These are phyloP conservation scores for Annulohypoxylon bovei DNA, from an alignment of 495 filamentous ascomycete genomes.

Conservation along the genomic window DNA sequence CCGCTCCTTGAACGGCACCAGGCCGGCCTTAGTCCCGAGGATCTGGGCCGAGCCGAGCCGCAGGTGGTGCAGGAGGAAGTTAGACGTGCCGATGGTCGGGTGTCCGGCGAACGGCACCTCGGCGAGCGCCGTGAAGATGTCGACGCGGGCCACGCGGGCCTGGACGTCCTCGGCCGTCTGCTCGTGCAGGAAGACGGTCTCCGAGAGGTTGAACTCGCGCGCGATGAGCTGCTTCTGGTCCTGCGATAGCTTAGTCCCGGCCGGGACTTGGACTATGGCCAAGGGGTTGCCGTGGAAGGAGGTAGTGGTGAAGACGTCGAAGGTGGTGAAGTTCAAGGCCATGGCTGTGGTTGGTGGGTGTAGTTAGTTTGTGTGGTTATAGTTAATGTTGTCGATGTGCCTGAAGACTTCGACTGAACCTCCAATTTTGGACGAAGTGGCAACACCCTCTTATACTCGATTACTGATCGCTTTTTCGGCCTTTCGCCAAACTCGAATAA, in stretches of 20 bases:
- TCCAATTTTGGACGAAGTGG: not conserved
- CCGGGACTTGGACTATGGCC: conserved; percentile 65
- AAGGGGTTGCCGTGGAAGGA: conserved; percentile 72
- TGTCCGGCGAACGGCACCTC: conserved; percentile 81
- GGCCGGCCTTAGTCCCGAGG: conserved; percentile 70
- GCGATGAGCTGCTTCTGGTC: conserved; percentile 70
- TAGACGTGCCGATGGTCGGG: conserved; percentile 74
- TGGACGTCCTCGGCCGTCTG: conserved; percentile 24
- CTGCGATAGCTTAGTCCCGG: conserved; percentile 49
- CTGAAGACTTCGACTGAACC: not conserved
- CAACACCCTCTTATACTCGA: conserved; percentile 5
- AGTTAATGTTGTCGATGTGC: not conserved
- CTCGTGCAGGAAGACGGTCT: conserved; percentile 79
- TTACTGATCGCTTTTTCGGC: not conserved
- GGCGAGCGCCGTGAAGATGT: conserved; percentile 71
- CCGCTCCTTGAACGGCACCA: conserved; percentile 37
- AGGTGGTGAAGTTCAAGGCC: conserved; percentile 60
- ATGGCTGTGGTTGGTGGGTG: not conserved
- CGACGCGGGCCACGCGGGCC: conserved; percentile 57
- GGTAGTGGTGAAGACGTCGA: conserved; percentile 72
- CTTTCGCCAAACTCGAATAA: not conserved
- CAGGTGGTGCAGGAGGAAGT: conserved; percentile 55
- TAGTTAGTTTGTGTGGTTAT: not conserved
- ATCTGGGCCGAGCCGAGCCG: conserved; percentile 46
- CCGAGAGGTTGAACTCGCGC: conserved; percentile 82